Evolutionary conservation across 768 basidiomycete species (phyloP).

Genomic region (Agrocybe pediades): DNA sequence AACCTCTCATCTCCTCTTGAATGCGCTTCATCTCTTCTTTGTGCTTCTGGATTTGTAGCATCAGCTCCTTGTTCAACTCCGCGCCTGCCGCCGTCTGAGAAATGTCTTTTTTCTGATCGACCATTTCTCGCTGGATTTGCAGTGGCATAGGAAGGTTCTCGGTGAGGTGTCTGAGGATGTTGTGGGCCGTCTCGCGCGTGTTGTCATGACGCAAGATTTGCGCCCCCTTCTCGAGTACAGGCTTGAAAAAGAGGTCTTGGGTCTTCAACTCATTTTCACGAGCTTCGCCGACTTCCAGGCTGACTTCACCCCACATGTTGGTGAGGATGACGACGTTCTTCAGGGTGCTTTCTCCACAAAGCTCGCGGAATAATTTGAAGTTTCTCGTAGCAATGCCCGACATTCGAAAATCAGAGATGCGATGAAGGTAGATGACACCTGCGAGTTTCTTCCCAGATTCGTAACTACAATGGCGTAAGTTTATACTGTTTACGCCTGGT

Average conservation of each 20-base stretch:
- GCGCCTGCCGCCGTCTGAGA: conserved; percentile 52
- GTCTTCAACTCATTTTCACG: conserved; percentile 41
- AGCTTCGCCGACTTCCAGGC: conserved; percentile 33
- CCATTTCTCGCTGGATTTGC: conserved; percentile 57
- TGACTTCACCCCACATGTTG: conserved; percentile 52
- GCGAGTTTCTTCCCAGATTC: conserved; percentile 38
- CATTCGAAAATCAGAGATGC: conserved; percentile 51
- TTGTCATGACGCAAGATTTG: conserved; percentile 41
- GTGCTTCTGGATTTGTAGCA: conserved; percentile 43
- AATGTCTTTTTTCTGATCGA: conserved; percentile 49
- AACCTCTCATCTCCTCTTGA: conserved; percentile 44
- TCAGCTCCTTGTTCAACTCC: conserved; percentile 51
- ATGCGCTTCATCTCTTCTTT: conserved; percentile 46
- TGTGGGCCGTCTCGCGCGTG: conserved; percentile 36
- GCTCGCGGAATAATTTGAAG: conserved; percentile 50
- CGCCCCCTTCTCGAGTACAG: conserved; percentile 48
- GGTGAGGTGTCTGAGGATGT: conserved; percentile 42
- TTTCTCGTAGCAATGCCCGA: conserved; percentile 50
- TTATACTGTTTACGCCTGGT: background rate
- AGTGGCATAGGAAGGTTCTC: conserved; percentile 42
- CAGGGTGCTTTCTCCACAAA: conserved; percentile 52
- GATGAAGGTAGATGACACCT: conserved; percentile 56
- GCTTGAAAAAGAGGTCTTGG: conserved; percentile 49
- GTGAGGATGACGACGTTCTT: conserved; percentile 54
- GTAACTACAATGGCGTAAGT: conserved; percentile 22